These are phyloP conservation scores for Tetraselmis chui DNA, from an alignment of 139 green algal genomes.

Conservation along the genomic window DNA sequence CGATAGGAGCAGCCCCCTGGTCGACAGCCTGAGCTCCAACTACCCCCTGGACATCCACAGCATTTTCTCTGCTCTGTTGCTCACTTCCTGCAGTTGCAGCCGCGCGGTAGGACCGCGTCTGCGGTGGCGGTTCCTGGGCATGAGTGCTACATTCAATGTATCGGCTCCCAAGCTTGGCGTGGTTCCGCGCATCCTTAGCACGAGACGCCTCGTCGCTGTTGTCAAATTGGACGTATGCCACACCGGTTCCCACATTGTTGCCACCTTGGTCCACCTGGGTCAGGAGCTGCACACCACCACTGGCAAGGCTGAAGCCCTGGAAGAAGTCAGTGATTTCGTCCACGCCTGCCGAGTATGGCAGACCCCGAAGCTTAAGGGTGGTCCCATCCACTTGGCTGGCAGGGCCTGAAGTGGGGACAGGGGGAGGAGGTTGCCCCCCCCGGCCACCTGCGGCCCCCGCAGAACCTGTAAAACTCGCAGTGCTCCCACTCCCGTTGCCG, in stretches of 20 bases:
- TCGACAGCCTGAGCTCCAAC: not conserved
- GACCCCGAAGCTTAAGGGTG: slow-evolving; percentile 30
- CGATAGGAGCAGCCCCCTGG: too few species aligned
- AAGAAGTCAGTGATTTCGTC: slow-evolving; percentile 52
- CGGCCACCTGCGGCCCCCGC: slow-evolving; percentile 2
- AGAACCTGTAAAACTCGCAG: not conserved
- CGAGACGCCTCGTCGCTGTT: slow-evolving; percentile 15
- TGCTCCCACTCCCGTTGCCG: not conserved
- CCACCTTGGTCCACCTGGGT: slow-evolving; percentile 13
- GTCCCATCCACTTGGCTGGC: slow-evolving; percentile 16
- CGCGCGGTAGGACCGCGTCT: not conserved
- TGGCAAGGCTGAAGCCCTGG: slow-evolving; percentile 26
- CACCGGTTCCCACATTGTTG: slow-evolving; percentile 27
- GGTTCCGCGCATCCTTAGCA: slow-evolving; percentile 15
- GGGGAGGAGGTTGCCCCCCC: slow-evolving; percentile 4
- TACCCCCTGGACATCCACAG: too few species aligned
- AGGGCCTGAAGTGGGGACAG: not conserved
- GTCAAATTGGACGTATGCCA: slow-evolving; percentile 42
- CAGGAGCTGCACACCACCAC: slow-evolving; percentile 29
- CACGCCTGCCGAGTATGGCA: slow-evolving; percentile 34
- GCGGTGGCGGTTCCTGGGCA: not conserved
- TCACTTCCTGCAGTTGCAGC: not conserved
- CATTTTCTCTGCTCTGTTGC: too few species aligned
- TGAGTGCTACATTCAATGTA: slow-evolving; percentile 31
- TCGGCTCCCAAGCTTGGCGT: slow-evolving; percentile 22